Evolutionary conservation across 2,329 filamentous ascomycete genomes (phyloP), one percentile per base, ranked within the genome.

Genomic region (Fusarium liriodendri): DNA sequence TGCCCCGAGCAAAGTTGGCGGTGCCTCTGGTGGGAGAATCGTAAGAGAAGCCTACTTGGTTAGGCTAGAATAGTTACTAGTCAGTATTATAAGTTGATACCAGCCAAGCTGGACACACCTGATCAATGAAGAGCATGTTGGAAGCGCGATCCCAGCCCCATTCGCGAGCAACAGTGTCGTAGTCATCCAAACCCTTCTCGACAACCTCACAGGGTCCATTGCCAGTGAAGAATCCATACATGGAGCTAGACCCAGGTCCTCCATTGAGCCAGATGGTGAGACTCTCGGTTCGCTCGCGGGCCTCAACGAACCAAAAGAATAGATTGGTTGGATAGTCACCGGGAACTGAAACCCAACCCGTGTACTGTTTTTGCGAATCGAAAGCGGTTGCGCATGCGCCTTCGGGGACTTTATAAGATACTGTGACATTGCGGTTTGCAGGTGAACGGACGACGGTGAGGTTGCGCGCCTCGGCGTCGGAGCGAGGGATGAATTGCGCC

Each of bases 41-140:
- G 78, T 89, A 91, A 2, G 91, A 93, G 73, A 93, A 91, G 29
- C 90, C 89, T 58, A 94, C 89, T 81, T 94, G 91, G 70, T 91
- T 91, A 27, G 91, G 91, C 88, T 95, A 78, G 73, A 71, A 35
- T 27, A n/a, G 13, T 57, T 45, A 27, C 42, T 62, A 29, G 52
- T 70, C 50, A 73, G 71, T 45, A 72, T n/a, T 22, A 25, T 54
- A 52, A 52, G 47, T 32, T 22, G 20, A 66, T 35, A 42, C 55
- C 50, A 54, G 18, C 32, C 16, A 45, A 64, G 60, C 52, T 54
- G 38, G 72, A 75, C 81, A 50, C 82, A 87, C 85, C 83, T 88
- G 87, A 77, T 89, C 87, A 67, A 91, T 87, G 79, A 88, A 91
- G 57, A 91, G 83, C 84, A 87, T 86, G 68, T 87, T 87, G 66